Base-by-base conservation (phyloP, 192 early-diverging fungal genomes). In the Rhizoclosmatium globosum region DNA sequence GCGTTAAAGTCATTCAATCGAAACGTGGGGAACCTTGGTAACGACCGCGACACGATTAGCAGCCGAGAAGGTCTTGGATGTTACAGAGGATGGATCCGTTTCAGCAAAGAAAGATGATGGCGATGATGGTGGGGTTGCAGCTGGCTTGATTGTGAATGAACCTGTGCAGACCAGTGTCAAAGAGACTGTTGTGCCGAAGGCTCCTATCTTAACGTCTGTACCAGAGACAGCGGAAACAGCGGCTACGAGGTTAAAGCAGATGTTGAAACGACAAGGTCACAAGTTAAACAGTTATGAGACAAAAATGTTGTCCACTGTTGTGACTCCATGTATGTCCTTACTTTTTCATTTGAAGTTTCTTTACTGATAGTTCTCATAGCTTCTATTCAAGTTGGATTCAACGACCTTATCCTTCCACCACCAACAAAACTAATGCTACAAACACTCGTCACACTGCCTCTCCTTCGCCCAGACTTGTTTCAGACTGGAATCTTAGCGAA, bases 371-470 rank as follows among this genome's bases (percentile, higher is more conserved):
- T 23, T 71, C 43, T 41, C 43, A 11, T 48, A 88, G 86, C 47
- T 86, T 95, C 53, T 72, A 81, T 57, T 80, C 85, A 2, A 82
- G 84, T 6, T n/a, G 47, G 19, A 1, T 95, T 98, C 57, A 68
- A 82, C 4, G 93, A 96, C 81, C 90, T 96, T 2, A 89, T 94
- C 60, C 88, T 94, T 7, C 90, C 93, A 45, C 72, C 90, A 3
- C 83, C 90, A 23, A 98, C 95, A 0, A 93, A 97, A 64, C 91
- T 95, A 4, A 91, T 94, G 11, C 89, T 98, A 41, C 94, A 98
- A 76, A 93, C 94, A 57, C 71, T 90, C 9, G 82, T 88, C n/a
- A 71, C 84, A 15, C 78, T 90, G 15, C 89, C 89, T 2, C 61
- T 87, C 0, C 69, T 90, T 3, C 61, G 84, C 17, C 89, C 89